Evolutionary conservation across 805 yeast species (phyloP).

Genomic region (Sungouiella thailandica): DNA sequence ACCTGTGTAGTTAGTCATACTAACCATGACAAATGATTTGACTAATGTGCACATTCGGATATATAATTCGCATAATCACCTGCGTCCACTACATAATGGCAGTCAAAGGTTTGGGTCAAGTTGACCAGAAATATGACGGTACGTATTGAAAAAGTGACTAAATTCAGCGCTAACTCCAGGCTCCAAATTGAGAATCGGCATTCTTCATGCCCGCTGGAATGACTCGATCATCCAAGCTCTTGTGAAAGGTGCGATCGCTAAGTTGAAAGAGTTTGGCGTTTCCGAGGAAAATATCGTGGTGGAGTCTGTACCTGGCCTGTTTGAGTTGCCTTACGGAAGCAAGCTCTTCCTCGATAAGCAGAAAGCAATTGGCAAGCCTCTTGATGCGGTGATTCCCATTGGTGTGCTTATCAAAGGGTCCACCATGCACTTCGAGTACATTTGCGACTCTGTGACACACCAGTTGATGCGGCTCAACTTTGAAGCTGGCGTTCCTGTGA

Average conservation of each 20-base stretch:
- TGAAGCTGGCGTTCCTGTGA: constrained; percentile 67
- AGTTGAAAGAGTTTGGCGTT: constrained; percentile 64
- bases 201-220: constrained; percentile 97
- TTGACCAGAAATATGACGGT: constrained; percentile 68
- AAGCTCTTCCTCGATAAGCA: constrained; percentile 46
- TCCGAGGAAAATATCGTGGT: constrained; percentile 67
- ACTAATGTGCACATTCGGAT: constrained; percentile 1
- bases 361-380: constrained; percentile 36
- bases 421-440: constrained; percentile 97
- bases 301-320: constrained; percentile 92
- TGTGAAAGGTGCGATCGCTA: constrained; percentile 68
- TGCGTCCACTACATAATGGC: constrained; percentile 45
- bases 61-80: neutral
- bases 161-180: constrained; percentile 20
- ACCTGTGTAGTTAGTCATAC: too few relatives aligned
- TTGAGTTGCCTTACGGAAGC: constrained; percentile 85
- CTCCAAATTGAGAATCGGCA: constrained; percentile 65
- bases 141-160: constrained; percentile 10
- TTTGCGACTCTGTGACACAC: constrained; percentile 82
- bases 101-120: constrained; percentile 72
- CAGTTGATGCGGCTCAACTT: constrained; percentile 81
- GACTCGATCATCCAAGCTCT: constrained; percentile 67
- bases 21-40: too few relatives aligned
- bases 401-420: constrained; percentile 95
- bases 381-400: constrained; percentile 88